These are phyloP conservation scores for Ilex asprella DNA, from an alignment of 257 asterid genomes.

Conservation along the genomic window DNA sequence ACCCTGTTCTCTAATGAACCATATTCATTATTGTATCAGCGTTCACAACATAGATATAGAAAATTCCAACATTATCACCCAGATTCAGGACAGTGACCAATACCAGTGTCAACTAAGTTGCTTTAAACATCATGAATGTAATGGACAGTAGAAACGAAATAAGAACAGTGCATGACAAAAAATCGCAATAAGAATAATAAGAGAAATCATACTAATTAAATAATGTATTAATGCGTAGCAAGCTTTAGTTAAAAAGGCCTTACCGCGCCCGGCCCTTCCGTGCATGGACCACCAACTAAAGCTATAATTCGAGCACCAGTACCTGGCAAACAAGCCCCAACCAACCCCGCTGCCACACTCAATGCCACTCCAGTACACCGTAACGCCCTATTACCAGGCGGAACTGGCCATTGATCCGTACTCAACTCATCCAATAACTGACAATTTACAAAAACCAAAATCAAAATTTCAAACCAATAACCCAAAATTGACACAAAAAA, in stretches of 20 bases:
- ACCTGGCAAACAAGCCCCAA: constrained; percentile 79
- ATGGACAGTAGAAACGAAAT: too few species aligned
- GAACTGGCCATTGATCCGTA: constrained; percentile 80
- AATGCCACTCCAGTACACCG: constrained; percentile 94
- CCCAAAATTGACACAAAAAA: neutral
- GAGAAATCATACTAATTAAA: too few species aligned
- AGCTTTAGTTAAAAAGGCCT: constrained; percentile 17
- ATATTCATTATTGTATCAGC: too few species aligned
- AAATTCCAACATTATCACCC: too few species aligned
- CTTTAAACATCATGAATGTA: too few species aligned
- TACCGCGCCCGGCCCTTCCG: constrained; percentile 99
- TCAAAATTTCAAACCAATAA: neutral
- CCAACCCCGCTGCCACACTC: constrained; percentile 88
- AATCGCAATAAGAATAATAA: too few species aligned
- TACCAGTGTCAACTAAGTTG: too few species aligned
- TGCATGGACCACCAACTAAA: constrained; percentile 97
- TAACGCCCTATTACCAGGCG: constrained; percentile 70
- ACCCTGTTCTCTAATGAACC: too few species aligned
- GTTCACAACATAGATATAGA: too few species aligned
- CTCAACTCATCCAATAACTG: constrained; percentile 89
- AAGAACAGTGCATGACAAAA: too few species aligned
- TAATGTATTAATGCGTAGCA: neutral
- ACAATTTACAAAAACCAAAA: neutral
- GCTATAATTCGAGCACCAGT: constrained; percentile 83
- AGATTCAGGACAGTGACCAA: too few species aligned